These are phyloP conservation scores for Mycena amicta DNA, from an alignment of 768 basidiomycete genomes.

Conservation along the genomic window DNA sequence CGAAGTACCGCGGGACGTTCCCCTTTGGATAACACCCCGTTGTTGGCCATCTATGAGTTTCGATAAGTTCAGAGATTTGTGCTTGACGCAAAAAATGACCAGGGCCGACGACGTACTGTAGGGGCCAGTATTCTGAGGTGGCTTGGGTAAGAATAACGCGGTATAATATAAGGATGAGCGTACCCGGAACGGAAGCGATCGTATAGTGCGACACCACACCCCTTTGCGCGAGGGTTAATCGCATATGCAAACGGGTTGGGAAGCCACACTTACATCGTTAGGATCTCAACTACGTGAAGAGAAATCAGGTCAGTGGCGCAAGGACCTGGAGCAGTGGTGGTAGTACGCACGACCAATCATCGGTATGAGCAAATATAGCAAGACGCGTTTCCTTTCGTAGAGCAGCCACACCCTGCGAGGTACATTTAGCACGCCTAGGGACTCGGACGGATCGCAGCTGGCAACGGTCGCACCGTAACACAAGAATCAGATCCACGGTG, in stretches of 20 bases:
- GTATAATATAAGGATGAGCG: too few species aligned
- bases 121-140: slow-evolving; percentile 12
- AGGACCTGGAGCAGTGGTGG: too few species aligned
- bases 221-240: not conserved
- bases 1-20: slow-evolving; percentile 16
- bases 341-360: slow-evolving; percentile 13
- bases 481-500: slow-evolving; percentile 17
- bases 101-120: too few species aligned
- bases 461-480: slow-evolving; percentile 7
- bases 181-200: slow-evolving; percentile 6
- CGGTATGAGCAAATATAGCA: slow-evolving; percentile 13
- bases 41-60: too few species aligned
- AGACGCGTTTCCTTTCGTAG: slow-evolving; percentile 9
- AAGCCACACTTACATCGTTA: slow-evolving; percentile 14
- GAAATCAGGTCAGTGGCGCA: not conserved
- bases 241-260: not conserved
- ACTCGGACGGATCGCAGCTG: not conserved
- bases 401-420: slow-evolving; percentile 19
- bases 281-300: slow-evolving; percentile 12
- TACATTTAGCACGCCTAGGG: not conserved
- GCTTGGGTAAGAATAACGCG: not conserved
- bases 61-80: too few species aligned
- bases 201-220: slow-evolving; percentile 17
- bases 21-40: slow-evolving; percentile 14
- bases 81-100: too few species aligned